phyloP scores from a whole-genome alignment of 306 rosid genomes.

The Clitoria ternatea region DNA sequence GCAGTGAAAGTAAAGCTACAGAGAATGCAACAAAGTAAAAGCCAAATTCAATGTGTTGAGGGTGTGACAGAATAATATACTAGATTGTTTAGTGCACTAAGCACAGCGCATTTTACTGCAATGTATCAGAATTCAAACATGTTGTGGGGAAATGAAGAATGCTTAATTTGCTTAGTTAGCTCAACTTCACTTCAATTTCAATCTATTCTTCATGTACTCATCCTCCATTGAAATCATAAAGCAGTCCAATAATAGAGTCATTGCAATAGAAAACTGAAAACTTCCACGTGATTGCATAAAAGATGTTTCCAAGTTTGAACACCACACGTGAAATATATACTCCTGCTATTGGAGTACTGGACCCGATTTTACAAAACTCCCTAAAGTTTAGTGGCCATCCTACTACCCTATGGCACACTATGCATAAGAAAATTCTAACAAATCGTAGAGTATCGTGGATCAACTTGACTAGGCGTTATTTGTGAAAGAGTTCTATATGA shows the following conservation, averaged over 20 bases:
- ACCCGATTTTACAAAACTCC: neutral
- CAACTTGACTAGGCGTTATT: neutral
- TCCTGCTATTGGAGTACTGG: constrained; percentile 3
- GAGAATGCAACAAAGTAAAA: too few species aligned
- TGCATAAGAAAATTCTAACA: constrained; percentile 3
- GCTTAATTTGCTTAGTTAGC: neutral
- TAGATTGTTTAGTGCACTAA: neutral
- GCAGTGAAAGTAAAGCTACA: neutral
- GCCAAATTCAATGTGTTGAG: neutral
- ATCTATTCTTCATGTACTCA: neutral
- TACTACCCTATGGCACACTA: neutral
- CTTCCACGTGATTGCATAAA: constrained; percentile 28
- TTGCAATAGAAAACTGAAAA: constrained; percentile 21
- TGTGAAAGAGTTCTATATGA: neutral
- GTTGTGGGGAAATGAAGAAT: neutral
- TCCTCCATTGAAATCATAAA: neutral
- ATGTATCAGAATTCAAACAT: neutral
- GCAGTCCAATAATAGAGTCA: constrained; percentile 23
- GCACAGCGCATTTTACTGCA: neutral
- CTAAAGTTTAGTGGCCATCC: neutral
- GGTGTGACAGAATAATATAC: too few species aligned
- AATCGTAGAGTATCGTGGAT: neutral
- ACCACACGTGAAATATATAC: constrained; percentile 30
- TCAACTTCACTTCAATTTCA: constrained; percentile 10
- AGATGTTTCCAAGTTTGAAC: constrained; percentile 29